Conservation (phyloP, 2,329 filamentous ascomycete species). For the Westerdykella sp. region DNA sequence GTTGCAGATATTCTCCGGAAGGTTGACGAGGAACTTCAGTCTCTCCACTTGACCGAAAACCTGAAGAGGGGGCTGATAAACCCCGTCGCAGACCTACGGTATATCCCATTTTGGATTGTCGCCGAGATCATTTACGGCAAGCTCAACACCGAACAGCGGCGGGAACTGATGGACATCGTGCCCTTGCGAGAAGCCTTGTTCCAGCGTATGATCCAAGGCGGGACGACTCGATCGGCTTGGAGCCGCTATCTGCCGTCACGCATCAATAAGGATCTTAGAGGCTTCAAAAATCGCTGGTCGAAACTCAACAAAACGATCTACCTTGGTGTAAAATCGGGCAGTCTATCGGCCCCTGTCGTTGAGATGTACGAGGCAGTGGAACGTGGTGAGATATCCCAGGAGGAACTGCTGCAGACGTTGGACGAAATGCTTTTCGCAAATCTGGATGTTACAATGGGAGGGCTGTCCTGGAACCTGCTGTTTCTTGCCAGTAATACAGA, state of each 20-base stretch:
- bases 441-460: slow-evolving; percentile 43
- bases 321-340: not conserved
- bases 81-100: slow-evolving; percentile 26
- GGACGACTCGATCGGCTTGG: slow-evolving; percentile 24
- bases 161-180: slow-evolving; percentile 17
- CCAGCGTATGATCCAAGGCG: slow-evolving; percentile 31
- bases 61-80: slow-evolving; percentile 14
- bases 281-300: slow-evolving; percentile 13
- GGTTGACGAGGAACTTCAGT: slow-evolving; percentile 5
- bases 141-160: slow-evolving; percentile 15
- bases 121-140: slow-evolving; percentile 37
- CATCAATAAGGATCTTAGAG: slow-evolving; percentile 14
- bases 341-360: slow-evolving; percentile 5
- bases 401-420: slow-evolving; percentile 39
- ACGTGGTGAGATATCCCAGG: slow-evolving; percentile 4
- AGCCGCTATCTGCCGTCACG: slow-evolving; percentile 22
- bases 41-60: slow-evolving; percentile 1
- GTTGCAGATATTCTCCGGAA: slow-evolving; percentile 4
- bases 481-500: slow-evolving; percentile 37
- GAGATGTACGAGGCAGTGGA: slow-evolving; percentile 8
- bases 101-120: slow-evolving; percentile 38
- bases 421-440: slow-evolving; percentile 46
- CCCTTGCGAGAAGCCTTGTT: slow-evolving; percentile 31
- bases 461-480: slow-evolving; percentile 40
- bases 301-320: slow-evolving; percentile 30